Evolutionary conservation across 176 grass and related monocot species (phyloP), one percentile per base, ranked within the genome.

Genomic region (Saccharum officinarum): DNA sequence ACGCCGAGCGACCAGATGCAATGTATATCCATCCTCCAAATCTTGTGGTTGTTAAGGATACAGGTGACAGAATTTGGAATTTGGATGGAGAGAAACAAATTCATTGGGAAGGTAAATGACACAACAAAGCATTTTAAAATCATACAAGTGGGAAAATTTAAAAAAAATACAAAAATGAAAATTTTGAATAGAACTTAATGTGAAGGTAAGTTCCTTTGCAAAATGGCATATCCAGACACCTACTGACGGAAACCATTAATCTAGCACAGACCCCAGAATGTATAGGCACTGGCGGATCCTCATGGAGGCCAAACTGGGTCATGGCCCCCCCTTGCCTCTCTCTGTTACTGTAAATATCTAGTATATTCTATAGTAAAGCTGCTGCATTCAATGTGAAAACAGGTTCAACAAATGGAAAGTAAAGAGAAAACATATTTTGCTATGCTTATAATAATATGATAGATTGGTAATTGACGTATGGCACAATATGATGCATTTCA

Each of bases 21-120:
- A 86, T 86, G 97, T 98, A 82, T 84, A 92, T 42, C 93, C 93
- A 75, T 94, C 88, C 88, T 98, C 91, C 67, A 98, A 80, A 89
- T 94, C 91, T 98, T 86, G 8, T 36, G 59, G 14, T 74, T 64
- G 91, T 92, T 46, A 92, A 81, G 77, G 80, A 76, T 68, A 89
- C 25, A 75, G 0, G 33, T 68, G 76, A 73, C 42, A 45, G 1
- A 67, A 33, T 42, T 28, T 28, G 28, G 28, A 28, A 28, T 28
- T 28, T 41, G 36, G 42, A 67, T 49, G 49, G 23, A 74, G 37
- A 44, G 22, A 16, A 84, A 75, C 5, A 66, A 14, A 75, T 28
- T 23, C 6, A 61, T 59, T 10, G 55, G 28, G 20, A 25, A 59
- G 3, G 23, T 61, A 40, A 57, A 73, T 25, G 73, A 61, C 8